Evolutionary conservation across 345 rosid species (phyloP), one percentile per base, ranked within the genome.

Genomic region (Trapa bicornis): DNA sequence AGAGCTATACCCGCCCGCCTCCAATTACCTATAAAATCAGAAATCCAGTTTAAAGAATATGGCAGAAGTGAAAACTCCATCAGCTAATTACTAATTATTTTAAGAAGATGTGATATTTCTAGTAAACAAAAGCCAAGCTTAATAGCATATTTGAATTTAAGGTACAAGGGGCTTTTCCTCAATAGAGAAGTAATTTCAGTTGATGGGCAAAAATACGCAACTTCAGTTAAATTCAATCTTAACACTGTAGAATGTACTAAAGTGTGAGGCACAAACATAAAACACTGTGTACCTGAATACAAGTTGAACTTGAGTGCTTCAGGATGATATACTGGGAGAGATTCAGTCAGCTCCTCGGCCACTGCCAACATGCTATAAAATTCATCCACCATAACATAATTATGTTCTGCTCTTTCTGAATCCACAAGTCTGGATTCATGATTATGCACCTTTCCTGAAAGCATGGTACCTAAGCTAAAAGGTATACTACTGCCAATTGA

Each of bases 11-110:
- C 80, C 70, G 96, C 96, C 72, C 96, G 91, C 75, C 83, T 89
- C 96, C 96, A 88, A 70, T 84, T 84, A 63, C 98, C 98, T 92
- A 76, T 80, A 73, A 85, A 74, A 82, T 80, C 75, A 70, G 45
- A 76, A 80, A 73, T 67, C 77, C 62, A 73, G 61, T 79, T 66
- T 70, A 45, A 77, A 72, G 65, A 76, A 73, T 65, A 68, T 45
- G 71, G 57, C 43, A 61, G 54, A 45, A 42, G 56, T 41, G 15
- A 2, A 29, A 17, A 47, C 42, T 6, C 13, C 14, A 11, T 43
- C 61, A 47, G 47, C 63, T 58, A 33, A 16, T 42, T 37, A 9
- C n/a, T 64, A 15, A 64, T 42, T 14, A 41, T 4, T 9, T 41
- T 37, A 22, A 22, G 29, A 22, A 22, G 29, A 22, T 22, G 29